These are phyloP conservation scores for Thelonectria olida DNA, from an alignment of 2,329 filamentous ascomycete genomes.

Conservation along the genomic window DNA sequence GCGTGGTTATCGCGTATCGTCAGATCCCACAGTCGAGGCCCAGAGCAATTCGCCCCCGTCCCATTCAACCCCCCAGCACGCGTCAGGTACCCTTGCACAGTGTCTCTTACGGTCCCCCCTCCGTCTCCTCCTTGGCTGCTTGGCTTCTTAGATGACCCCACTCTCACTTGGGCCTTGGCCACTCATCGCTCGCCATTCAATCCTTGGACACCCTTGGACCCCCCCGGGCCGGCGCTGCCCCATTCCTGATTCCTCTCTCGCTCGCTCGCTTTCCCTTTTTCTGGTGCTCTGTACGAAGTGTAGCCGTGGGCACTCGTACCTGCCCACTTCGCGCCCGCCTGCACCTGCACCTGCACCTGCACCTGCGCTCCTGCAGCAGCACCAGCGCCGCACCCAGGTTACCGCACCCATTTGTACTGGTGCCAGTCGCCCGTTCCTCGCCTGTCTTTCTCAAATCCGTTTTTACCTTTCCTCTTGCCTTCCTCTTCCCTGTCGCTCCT, in stretches of 20 bases:
- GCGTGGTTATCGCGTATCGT: no score
- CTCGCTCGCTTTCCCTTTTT: constrained; percentile 13
- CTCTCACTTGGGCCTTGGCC: constrained; percentile 17
- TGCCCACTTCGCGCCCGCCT: constrained; percentile 26
- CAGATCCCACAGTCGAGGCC: neutral
- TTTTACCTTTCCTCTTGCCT: constrained; percentile 10
- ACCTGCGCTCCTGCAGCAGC: constrained; percentile 22
- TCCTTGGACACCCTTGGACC: constrained; percentile 11
- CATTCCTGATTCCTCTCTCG: constrained; percentile 20
- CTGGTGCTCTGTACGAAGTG: constrained; percentile 10
- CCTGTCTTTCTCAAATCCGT: neutral
- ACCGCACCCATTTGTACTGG: neutral
- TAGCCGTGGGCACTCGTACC: neutral
- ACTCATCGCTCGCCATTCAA: constrained; percentile 21
- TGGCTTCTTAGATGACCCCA: constrained; percentile 10
- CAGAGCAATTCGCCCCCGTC: neutral
- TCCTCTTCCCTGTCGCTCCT: constrained; percentile 1
- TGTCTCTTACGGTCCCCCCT: constrained; percentile 32
- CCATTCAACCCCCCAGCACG: neutral
- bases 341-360: constrained; percentile 25
- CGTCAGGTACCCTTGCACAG: constrained; percentile 39
- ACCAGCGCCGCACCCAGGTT: constrained; percentile 21
- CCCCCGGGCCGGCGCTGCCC: constrained; percentile 16
- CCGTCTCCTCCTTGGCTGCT: constrained; percentile 3
- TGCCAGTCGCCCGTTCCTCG: constrained; percentile 13